Base-by-base conservation (phyloP, 805 yeast genomes). In the Saccharomyces kudriavzevii region DNA sequence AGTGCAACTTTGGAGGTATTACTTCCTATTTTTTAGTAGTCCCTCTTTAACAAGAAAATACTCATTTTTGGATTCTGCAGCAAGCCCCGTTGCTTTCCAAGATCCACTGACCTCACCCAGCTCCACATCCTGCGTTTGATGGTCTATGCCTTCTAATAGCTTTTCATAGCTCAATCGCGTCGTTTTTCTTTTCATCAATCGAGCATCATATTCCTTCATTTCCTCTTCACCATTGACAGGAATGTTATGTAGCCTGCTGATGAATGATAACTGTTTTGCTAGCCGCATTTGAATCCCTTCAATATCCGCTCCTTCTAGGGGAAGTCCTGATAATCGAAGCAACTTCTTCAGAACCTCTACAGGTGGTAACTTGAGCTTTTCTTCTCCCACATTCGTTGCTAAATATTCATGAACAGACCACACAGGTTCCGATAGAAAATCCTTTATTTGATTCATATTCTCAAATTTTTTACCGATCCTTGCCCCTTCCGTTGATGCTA, bases 291-390 rank as follows among this genome's bases (percentile, higher is more conserved):
- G 65, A 45, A 78, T 65, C 28, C 59, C 59, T 2, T 56, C 54
- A 24, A 72, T 66, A 40, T 74, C 71, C 1, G 49, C 53, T 25
- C 49, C 50, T 2, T 60, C 62, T 0, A 52, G 51, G 2, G 76
- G 72, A 4, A 83, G 58, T 0, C 87, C 86, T 0, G 85, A 77
- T 22, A 82, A 62, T 43, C 71, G 70, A 30, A 79, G 59, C 48
- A 82, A 60, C 45, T 71, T 77, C 26, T 53, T 46, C 4, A 65
- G 58, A 1, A 52, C 50, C n/a, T 56, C 58, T 29, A 50, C 51
- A 4, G 40, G n/a, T 17, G 45, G 49, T 20, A 57, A 48, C 10
- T 59, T 58, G 6, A 49, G 35, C 28, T 9, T 31, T 30, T 5
- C 22, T 11, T 35, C 43, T 20, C 8, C 17, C 8, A 17, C 13